Conservation (phyloP, 129 eudicot species). For the Oenanthe sinensis region DNA sequence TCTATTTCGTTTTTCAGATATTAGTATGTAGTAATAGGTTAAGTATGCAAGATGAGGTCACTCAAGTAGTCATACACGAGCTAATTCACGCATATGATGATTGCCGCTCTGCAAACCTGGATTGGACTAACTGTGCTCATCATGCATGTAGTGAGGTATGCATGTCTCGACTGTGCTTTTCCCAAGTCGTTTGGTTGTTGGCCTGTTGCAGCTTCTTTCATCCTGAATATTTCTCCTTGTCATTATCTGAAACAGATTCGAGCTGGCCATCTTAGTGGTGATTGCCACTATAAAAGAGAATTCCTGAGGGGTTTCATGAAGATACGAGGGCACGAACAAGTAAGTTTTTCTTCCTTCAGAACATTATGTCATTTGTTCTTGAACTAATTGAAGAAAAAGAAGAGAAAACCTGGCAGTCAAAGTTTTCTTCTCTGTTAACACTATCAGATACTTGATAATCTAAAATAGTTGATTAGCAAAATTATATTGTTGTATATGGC, state of each 20-base stretch:
- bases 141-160: conserved; percentile 96
- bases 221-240: conserved; percentile 1
- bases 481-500: not conserved
- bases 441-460: not conserved
- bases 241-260: conserved; percentile 48
- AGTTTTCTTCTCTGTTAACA: not conserved
- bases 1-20: conserved; percentile 31
- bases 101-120: conserved; percentile 80
- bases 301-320: conserved; percentile 62
- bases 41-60: conserved; percentile 72
- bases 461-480: not conserved
- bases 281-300: conserved; percentile 87
- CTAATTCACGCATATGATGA: conserved; percentile 96
- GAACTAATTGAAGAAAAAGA: not conserved
- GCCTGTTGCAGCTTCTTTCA: conserved; percentile 13
- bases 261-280: conserved; percentile 97
- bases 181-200: conserved; percentile 4
- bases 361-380: not conserved
- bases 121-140: conserved; percentile 92
- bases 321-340: conserved; percentile 86
- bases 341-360: conserved; percentile 25
- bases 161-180: not conserved
- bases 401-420: not conserved
- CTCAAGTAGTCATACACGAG: conserved; percentile 90
- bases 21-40: conserved; percentile 74